Evolutionary conservation across 2,329 filamentous ascomycete species (phyloP), one percentile per base, ranked within the genome.

Genomic region (Juglanconis juglandina): DNA sequence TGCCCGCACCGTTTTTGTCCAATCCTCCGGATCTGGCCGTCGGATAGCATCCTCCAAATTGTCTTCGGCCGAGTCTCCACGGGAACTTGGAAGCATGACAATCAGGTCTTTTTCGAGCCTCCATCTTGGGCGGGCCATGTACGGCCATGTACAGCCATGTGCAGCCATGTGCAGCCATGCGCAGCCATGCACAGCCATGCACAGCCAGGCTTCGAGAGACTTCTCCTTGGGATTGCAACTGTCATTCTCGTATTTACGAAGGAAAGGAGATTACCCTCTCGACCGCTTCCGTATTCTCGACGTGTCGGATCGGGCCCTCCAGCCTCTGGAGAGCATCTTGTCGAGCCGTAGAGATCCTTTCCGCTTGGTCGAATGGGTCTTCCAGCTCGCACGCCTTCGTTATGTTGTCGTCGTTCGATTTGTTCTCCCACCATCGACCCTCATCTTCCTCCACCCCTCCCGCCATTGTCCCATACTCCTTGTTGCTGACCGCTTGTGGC

Each of bases 381-480:
- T 35, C 39, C 13, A n/a, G 10, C 34, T 34, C 41, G 9, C 44
- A 51, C 1, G 54, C 24, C 6, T 42, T 42, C 24, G n/a, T 37
- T 14, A 14, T 48, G 32, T n/a, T n/a, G 42, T 56, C 6, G 42
- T 32, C 44, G 24, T 57, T 9, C 17, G 46, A 46, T 13, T 24
- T 47, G 35, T 47, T 30, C 34, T 41, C 10, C 37, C 35, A 42
- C 54, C 46, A 51, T 30, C 10, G n/a, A n/a, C 42, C 24, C 35
- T 11, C 53, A 13, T 50, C 58, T 32, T 13, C 48, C 4, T 47
- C 39, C 41, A 11, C 33, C 35, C 3, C n/a, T 35, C 24, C 56
- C 60, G 61, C 60, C 32, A 51, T 48, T 60, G 61, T 60, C 47
- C 41, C 55, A 13, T 48, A 1, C 50, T 24, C 34, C 54, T 32